Conservation (phyloP, 306 rosid genomes). For the Spatholobus suberectus region DNA sequence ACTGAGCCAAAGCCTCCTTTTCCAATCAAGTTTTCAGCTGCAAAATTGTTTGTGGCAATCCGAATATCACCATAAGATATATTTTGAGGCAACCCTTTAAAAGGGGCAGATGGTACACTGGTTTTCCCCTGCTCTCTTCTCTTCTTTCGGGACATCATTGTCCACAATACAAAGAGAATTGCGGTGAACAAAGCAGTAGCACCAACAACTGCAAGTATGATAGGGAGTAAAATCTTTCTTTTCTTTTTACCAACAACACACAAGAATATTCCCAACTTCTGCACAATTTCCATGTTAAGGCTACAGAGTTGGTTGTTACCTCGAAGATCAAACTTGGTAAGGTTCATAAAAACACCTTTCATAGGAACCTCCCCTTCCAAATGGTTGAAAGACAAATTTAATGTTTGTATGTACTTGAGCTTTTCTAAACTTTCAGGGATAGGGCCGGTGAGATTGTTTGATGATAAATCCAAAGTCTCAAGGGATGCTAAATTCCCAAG, state of each 20-base stretch:
- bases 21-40: slow-evolving; percentile 76
- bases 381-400: slow-evolving; percentile 55
- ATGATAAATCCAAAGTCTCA: slow-evolving; percentile 51
- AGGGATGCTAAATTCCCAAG: slow-evolving; percentile 40
- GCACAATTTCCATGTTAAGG: slow-evolving; percentile 36
- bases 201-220: slow-evolving; percentile 42
- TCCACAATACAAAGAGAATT: slow-evolving; percentile 30
- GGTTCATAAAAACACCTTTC: slow-evolving; percentile 48
- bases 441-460: slow-evolving; percentile 48
- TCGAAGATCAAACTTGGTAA: slow-evolving; percentile 36
- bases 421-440: slow-evolving; percentile 48
- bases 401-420: slow-evolving; percentile 14
- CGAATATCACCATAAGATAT: slow-evolving; percentile 66
- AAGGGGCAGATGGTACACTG: background rate
- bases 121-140: slow-evolving; percentile 10
- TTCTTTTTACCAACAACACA: slow-evolving; percentile 31
- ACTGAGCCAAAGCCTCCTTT: slow-evolving; percentile 86
- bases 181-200: slow-evolving; percentile 20
- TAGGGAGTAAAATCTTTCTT: slow-evolving; percentile 18
- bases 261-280: slow-evolving; percentile 19
- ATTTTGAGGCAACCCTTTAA: slow-evolving; percentile 35
- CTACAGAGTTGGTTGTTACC: slow-evolving; percentile 50
- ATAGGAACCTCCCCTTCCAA: slow-evolving; percentile 52
- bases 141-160: background rate
- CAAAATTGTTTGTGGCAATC: slow-evolving; percentile 81